Evolutionary conservation across 768 basidiomycete species (phyloP).

Genomic region (Collybia sordida): DNA sequence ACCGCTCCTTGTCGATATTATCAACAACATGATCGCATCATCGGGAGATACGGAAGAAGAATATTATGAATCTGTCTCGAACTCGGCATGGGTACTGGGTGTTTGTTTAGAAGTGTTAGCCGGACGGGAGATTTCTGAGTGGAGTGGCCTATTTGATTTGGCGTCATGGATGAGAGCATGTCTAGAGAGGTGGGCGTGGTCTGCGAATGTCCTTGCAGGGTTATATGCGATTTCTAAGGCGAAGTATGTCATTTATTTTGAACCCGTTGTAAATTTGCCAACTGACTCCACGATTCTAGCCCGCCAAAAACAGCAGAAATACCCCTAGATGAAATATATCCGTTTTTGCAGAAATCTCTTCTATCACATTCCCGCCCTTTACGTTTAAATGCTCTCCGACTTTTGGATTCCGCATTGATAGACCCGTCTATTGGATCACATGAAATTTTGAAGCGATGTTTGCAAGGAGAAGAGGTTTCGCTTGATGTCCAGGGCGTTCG

Average conservation of each 20-base stretch:
- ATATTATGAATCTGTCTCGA: constrained; percentile 28
- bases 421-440: constrained; percentile 38
- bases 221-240: constrained; percentile 46
- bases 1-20: constrained; percentile 40
- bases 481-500: constrained; percentile 79
- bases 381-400: constrained; percentile 62
- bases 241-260: constrained; percentile 35
- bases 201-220: constrained; percentile 53
- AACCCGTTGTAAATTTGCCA: not conserved
- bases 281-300: constrained; percentile 13
- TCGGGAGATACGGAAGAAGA: constrained; percentile 19
- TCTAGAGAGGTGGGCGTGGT: constrained; percentile 57
- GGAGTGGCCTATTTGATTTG: constrained; percentile 48
- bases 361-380: constrained; percentile 71
- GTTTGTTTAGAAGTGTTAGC: constrained; percentile 57
- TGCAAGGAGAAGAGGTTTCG: constrained; percentile 80
- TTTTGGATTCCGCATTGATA: constrained; percentile 58
- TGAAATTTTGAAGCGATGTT: constrained; percentile 62
- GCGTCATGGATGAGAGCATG: constrained; percentile 45
- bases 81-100: constrained; percentile 57
- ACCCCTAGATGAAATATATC: constrained; percentile 51
- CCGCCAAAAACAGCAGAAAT: constrained; percentile 22
- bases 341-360: constrained; percentile 50
- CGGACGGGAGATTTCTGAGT: constrained; percentile 39
- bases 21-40: constrained; percentile 37